phyloP scores from a whole-genome alignment of 192 early-diverging fungal genomes.

The Linnemannia zychae region DNA sequence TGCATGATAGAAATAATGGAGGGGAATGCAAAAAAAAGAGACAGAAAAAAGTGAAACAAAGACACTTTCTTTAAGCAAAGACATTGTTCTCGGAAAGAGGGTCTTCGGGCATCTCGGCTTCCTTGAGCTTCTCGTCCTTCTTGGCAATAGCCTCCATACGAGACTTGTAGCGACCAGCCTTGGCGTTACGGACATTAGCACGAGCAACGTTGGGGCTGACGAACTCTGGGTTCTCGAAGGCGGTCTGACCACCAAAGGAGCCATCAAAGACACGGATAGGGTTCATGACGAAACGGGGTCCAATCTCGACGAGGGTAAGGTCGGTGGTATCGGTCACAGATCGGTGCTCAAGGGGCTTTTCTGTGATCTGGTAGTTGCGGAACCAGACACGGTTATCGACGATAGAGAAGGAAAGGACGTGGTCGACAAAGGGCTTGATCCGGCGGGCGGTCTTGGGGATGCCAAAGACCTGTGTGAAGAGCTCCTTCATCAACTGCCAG shows the following conservation, averaged over 20 bases:
- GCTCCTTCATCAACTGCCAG: conserved; percentile 90
- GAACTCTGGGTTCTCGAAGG: conserved; percentile 93
- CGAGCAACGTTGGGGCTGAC: conserved; percentile 78
- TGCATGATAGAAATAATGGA: background rate
- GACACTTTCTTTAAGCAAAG: conserved; percentile 46
- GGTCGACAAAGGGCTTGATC: conserved; percentile 98
- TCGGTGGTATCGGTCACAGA: conserved; percentile 73
- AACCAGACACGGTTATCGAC: conserved; percentile 95
- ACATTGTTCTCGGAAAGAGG: conserved; percentile 63
- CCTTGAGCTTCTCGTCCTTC: conserved; percentile 62
- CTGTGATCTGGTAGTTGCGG: conserved; percentile 92
- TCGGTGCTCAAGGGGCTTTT: conserved; percentile 67
- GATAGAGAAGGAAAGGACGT: conserved; percentile 90
- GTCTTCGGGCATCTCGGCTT: conserved; percentile 63
- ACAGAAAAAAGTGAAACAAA: background rate
- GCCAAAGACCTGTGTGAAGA: conserved; percentile 93
- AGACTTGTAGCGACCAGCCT: conserved; percentile 65
- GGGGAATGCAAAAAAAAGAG: conserved; percentile 3
- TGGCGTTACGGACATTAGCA: conserved; percentile 59
- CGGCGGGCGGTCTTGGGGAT: conserved; percentile 89
- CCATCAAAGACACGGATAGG: conserved; percentile 96
- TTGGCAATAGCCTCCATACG: conserved; percentile 59
- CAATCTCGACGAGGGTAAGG: conserved; percentile 92
- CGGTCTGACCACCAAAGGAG: conserved; percentile 91
- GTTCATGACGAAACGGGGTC: conserved; percentile 95